A percentile compares a stretch with the other conserved stretches of the same genome.
phyloP scores from a whole-genome alignment of 2,329 filamentous ascomycete genomes.

The Exserohilum rostratum region DNA sequence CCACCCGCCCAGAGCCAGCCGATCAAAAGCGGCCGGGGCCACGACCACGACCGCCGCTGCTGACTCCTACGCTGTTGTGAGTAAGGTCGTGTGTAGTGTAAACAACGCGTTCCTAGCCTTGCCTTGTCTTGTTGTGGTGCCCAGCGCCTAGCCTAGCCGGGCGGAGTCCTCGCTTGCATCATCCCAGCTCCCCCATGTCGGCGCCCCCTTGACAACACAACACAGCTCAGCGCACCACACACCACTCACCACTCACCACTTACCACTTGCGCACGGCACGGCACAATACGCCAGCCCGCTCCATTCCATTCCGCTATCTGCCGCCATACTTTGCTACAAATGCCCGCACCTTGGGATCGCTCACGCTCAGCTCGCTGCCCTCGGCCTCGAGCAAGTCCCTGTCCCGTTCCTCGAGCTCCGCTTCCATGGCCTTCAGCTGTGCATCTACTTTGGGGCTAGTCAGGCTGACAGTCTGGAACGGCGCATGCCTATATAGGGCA shows the following conservation, averaged over 20 bases:
- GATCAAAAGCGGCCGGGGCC: too few species aligned
- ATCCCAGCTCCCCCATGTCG: conserved; percentile 10
- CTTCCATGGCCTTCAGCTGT: conserved; percentile 46
- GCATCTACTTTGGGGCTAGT: conserved; percentile 34
- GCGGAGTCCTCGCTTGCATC: conserved; percentile 2
- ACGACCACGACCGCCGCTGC: too few species aligned
- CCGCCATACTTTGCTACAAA: conserved; percentile 43
- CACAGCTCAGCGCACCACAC: background rate
- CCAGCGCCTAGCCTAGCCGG: background rate
- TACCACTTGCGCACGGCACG: too few species aligned
- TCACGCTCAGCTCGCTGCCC: conserved; percentile 37
- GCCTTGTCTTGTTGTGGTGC: background rate
- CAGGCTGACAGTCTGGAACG: conserved; percentile 37
- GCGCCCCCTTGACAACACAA: conserved; percentile 12
- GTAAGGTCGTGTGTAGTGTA: background rate
- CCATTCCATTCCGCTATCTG: too few species aligned
- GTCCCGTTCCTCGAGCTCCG: conserved; percentile 46
- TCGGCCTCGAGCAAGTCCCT: conserved; percentile 48
- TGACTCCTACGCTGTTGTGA: too few species aligned
- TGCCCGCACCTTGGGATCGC: conserved; percentile 37
- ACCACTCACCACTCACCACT: too few species aligned
- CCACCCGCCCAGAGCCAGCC: too few species aligned
- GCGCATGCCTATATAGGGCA: conserved; percentile 48
- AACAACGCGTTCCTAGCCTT: conserved; percentile 5
- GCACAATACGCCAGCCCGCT: too few species aligned